Conservation (phyloP, 345 rosid genomes). For the Heritiera littoralis region DNA sequence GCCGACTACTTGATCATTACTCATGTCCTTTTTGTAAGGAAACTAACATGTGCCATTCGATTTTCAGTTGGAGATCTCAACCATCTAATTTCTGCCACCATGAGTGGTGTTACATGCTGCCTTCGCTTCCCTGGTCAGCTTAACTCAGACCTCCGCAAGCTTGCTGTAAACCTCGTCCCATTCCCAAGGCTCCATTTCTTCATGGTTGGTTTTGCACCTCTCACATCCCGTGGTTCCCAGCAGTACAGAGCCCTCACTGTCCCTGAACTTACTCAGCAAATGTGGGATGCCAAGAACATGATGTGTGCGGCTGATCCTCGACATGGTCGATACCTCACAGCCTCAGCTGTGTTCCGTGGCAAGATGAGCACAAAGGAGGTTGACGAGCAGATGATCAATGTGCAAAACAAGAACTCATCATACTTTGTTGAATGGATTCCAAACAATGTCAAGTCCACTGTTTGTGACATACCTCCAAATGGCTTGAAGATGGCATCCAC, state of each 20-base stretch:
- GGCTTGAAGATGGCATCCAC: constrained; percentile 83
- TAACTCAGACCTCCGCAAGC: constrained; percentile 78
- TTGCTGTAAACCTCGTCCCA: constrained; percentile 82
- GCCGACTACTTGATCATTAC: neutral
- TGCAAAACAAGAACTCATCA: constrained; percentile 81
- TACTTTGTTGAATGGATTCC: constrained; percentile 89
- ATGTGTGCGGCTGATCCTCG: constrained; percentile 83
- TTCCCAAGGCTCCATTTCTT: constrained; percentile 80
- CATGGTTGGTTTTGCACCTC: constrained; percentile 81
- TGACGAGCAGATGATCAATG: constrained; percentile 83
- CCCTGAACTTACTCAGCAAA: constrained; percentile 81
- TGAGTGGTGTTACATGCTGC: constrained; percentile 86
- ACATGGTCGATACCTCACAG: constrained; percentile 70
- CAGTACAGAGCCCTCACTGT: constrained; percentile 72
- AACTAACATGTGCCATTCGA: constrained; percentile 12
- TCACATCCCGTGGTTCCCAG: constrained; percentile 77
- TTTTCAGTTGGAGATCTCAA: constrained; percentile 72
- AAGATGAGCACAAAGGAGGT: constrained; percentile 89
- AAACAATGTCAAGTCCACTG: constrained; percentile 78
- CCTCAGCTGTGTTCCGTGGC: constrained; percentile 83
- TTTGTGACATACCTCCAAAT: constrained; percentile 77
- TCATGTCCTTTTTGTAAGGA: neutral
- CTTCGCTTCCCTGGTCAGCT: constrained; percentile 86
- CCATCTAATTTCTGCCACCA: constrained; percentile 74
- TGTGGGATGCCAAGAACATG: constrained; percentile 92